Base-by-base conservation (phyloP, 2,329 filamentous ascomycete species). In the Phialemoniopsis sp. region DNA sequence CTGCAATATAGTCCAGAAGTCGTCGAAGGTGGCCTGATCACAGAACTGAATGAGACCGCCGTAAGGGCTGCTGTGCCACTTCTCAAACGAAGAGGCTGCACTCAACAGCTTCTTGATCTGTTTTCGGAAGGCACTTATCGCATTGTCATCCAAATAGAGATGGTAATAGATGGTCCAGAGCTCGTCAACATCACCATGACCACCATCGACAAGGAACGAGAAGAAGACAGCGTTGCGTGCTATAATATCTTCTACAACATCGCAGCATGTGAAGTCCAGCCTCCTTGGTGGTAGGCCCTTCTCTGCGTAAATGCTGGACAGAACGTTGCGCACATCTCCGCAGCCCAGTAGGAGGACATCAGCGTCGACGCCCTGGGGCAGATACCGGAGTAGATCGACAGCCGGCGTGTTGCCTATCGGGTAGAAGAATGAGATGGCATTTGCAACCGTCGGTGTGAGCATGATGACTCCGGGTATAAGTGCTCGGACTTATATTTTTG, bases 131-230 rank as follows among this genome's bases (percentile, higher is more conserved):
- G 66, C 16, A 1, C 50, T 18, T 0, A 65, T 46, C 3, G 67
- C 59, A 3, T 53, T 33, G 0, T 58, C 44, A 35, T 67, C 62
- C 5, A 82, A 44, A 29, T 63, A 66, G 4, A 74, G 48, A 46
- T 80, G 64, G 52, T 79, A 79, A 55, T 76, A 82, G 29, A 76
- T 56, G 41, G 73, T 66, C 76, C 76, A 81, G 4, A 72, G 54
- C 8, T 48, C 38, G 3, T 62, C 53, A 12, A 39, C 9, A 31
- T 16, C 45, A 6, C 43, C 46, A 1, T 56, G 41, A 7, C 52
- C 41, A 19, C 60, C 49, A n/a, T 75, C 72, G 7, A 73, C 36
- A 30, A 81, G 53, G 3, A 80, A 53, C 1, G 69, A 70, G 26
- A 78, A 58, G 1, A 80, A 54, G 3, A 81, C 45, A 21, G 73